Percentiles rank a stretch among this genome's conserved stretches.
Evolutionary conservation across 2,329 filamentous ascomycete genomes (phyloP).

Genomic region (Botrytis deweyae): DNA sequence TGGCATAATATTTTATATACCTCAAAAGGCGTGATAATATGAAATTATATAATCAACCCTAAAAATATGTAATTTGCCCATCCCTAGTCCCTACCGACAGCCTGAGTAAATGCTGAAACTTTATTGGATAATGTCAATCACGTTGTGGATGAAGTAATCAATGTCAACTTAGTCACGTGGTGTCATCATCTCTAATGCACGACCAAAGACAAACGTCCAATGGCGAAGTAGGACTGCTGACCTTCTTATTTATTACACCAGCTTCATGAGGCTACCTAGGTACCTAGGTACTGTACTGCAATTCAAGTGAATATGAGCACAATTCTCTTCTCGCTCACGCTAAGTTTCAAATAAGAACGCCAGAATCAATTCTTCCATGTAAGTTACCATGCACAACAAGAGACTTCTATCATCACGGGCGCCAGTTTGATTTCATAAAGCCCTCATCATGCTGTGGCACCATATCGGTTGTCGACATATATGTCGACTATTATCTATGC

Average conservation of each 20-base stretch:
- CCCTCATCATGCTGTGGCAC: neutral
- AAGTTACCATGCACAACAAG: neutral
- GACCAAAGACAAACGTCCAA: too few species aligned
- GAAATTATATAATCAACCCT: too few species aligned
- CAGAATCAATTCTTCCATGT: neutral
- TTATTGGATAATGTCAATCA: neutral
- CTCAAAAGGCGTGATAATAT: too few species aligned
- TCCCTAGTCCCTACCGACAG: neutral
- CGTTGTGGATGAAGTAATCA: neutral
- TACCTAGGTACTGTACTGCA: neutral
- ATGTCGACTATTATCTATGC: neutral
- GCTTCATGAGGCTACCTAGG: too few species aligned
- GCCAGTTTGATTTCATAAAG: neutral
- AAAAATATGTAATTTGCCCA: too few species aligned
- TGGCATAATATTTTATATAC: too few species aligned
- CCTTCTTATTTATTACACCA: too few species aligned
- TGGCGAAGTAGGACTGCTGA: too few species aligned
- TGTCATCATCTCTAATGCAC: accelerated
- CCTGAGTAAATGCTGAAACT: neutral
- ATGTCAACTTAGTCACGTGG: neutral
- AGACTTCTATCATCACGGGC: neutral
- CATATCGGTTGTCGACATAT: neutral
- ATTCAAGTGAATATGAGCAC: neutral
- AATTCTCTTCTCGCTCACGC: neutral
- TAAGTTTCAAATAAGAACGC: neutral